phyloP scores from a whole-genome alignment of 75 land plant species.

The Picea glauca region DNA sequence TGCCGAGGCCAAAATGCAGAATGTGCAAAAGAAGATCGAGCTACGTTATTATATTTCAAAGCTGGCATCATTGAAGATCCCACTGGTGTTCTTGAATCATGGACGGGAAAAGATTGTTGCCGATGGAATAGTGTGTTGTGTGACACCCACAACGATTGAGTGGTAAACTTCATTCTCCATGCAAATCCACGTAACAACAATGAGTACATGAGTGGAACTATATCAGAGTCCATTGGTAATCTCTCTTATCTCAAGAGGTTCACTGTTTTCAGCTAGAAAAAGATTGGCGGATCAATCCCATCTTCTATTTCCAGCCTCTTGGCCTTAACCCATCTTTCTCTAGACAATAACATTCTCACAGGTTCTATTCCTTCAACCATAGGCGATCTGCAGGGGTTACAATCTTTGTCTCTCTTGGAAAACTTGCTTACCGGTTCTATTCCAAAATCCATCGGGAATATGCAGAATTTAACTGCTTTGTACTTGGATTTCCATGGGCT shows the following conservation, averaged over 20 bases:
- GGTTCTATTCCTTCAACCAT: constrained; percentile 5
- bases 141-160: neutral
- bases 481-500: neutral
- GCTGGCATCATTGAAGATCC: neutral
- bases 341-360: neutral
- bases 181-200: neutral
- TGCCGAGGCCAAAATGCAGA: neutral
- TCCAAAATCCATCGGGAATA: neutral
- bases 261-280: neutral
- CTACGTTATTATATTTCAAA: constrained; percentile 10
- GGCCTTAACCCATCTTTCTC: too few species aligned
- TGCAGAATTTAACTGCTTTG: neutral
- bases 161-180: neutral
- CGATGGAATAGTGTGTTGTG: constrained; percentile 1
- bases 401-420: neutral
- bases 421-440: neutral
- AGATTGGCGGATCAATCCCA: constrained; percentile 1
- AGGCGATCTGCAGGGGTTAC: too few species aligned
- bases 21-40: neutral
- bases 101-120: constrained; percentile 12
- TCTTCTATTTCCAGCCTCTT: neutral
- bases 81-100: neutral
- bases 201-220: constrained; percentile 6
- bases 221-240: neutral
- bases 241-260: constrained; percentile 8